Evolutionary conservation across 495 filamentous ascomycete species (phyloP), one percentile per base, ranked within the genome.

Genomic region (Clavariopsis aquatica): DNA sequence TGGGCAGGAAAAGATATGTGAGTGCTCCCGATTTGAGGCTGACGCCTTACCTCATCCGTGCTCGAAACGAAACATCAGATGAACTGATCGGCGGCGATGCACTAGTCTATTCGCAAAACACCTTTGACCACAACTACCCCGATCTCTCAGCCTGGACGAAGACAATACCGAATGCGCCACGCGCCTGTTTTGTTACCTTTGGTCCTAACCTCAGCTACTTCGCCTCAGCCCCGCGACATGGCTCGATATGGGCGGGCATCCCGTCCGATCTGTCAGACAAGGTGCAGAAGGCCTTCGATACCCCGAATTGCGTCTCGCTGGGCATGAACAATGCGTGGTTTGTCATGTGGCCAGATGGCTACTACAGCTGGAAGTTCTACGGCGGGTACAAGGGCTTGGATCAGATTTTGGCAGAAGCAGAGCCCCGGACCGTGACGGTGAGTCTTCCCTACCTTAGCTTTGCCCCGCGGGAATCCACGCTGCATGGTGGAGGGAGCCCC

Each of bases 311-410:
- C 9, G 68, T 70, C n/a, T 29, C 64, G 41, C 60, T 70, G 26
- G 68, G 68, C 7, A 49, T 64, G 46, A 63, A 70, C 5, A 52
- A 67, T 34, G 68, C 68, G 53, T 70, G 68, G 68, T 70, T 70
- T 41, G 68, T 70, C 49, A 63, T 70, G 64, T 70, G 68, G 68
- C 64, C 68, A 10, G 64, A 70, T 51, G 68, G 68, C 0, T 70
- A 66, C 34, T 70, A 52, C 36, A 13, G 53, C 4, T 70, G 68
- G 68, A 70, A 70, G 60, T 70, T 70, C 49, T 64, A 70, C 27
- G 68, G 68, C 7, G 29, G 49, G 10, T 70, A 70, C 58, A 27
- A 19, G 12, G 31, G 41, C 7, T 31, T 70, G 54, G 64, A 70
- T 29, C 54, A 57, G 68, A 70, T 70, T 15, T 46, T 70, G 49